These are phyloP conservation scores for Alternaria atra DNA, from an alignment of 2,329 filamentous ascomycete genomes.

Conservation along the genomic window DNA sequence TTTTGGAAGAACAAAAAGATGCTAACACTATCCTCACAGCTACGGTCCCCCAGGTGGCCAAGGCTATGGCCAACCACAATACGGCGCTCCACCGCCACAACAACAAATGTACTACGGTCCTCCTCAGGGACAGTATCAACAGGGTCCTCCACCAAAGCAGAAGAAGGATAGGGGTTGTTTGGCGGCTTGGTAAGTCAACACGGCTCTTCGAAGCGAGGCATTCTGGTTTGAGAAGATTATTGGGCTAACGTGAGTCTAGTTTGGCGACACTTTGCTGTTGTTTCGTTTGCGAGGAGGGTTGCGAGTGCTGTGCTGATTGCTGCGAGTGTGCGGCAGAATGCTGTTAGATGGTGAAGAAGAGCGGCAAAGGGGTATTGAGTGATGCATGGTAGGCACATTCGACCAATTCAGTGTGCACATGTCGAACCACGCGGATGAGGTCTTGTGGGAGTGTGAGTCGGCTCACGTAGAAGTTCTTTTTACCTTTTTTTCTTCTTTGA, in stretches of 20 bases:
- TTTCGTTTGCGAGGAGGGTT: slow-evolving; percentile 70
- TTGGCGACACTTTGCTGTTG: slow-evolving; percentile 65
- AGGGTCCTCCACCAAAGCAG: slow-evolving; percentile 58
- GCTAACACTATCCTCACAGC: slow-evolving; percentile 14
- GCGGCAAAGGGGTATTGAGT: background rate
- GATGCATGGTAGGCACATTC: no score
- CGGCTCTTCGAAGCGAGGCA: background rate
- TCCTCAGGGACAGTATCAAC: slow-evolving; percentile 57
- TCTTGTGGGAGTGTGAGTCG: background rate
- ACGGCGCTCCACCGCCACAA: slow-evolving; percentile 38
- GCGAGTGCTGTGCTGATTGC: slow-evolving; percentile 71
- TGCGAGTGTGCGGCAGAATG: slow-evolving; percentile 55
- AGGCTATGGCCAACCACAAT: slow-evolving; percentile 22
- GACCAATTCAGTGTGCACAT: background rate
- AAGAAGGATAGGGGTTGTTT: slow-evolving; percentile 55
- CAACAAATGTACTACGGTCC: slow-evolving; percentile 40
- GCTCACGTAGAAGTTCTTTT: background rate
- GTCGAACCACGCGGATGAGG: background rate
- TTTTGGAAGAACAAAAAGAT: background rate
- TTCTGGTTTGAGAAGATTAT: no score
- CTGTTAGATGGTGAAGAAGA: background rate
- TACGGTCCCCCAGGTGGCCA: slow-evolving; percentile 33
- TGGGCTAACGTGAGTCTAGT: slow-evolving; percentile 24
- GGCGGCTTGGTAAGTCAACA: slow-evolving; percentile 36
- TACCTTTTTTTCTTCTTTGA: background rate